Conservation (phyloP, 805 yeast species). For the Metschnikowia chrysomelidarum region DNA sequence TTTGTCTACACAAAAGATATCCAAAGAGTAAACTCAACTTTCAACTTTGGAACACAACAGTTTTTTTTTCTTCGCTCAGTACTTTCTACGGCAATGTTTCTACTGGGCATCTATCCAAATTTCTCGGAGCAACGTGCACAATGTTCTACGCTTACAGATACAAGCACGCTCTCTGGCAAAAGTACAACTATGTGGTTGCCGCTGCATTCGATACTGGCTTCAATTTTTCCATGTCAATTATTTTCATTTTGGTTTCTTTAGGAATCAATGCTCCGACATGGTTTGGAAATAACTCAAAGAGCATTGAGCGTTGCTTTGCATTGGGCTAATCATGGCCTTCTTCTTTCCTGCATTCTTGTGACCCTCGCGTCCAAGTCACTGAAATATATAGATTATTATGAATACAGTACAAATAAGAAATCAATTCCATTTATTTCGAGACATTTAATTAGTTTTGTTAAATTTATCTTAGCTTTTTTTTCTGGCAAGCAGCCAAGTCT, state of each 20-base stretch:
- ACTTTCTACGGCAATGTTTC: conserved; percentile 49
- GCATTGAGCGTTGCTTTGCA: conserved; percentile 50
- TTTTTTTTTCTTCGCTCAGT: conserved; percentile 47
- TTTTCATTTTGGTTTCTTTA: conserved; percentile 36
- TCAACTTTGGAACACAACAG: conserved; percentile 46
- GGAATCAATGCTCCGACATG: conserved; percentile 37
- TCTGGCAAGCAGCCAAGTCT: background rate
- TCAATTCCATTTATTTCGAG: background rate
- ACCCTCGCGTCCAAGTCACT: too few relatives aligned
- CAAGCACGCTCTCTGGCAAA: conserved; percentile 39
- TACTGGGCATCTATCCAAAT: conserved; percentile 47
- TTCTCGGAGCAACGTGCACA: conserved; percentile 47
- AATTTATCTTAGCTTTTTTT: too few relatives aligned
- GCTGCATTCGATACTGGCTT: conserved; percentile 54
- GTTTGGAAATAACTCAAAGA: conserved; percentile 49
- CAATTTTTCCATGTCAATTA: conserved; percentile 39
- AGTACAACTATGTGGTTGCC: conserved; percentile 47
- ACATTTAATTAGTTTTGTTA: too few relatives aligned
- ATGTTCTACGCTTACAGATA: conserved; percentile 45
- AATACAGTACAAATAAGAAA: background rate
- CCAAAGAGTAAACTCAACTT: conserved; percentile 26
- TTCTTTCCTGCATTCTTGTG: too few relatives aligned
- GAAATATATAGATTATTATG: too few relatives aligned
- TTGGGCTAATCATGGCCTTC: too few relatives aligned
- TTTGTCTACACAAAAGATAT: conserved; percentile 24